phyloP scores from a whole-genome alignment of 768 basidiomycete genomes.

The Mycena amicta region DNA sequence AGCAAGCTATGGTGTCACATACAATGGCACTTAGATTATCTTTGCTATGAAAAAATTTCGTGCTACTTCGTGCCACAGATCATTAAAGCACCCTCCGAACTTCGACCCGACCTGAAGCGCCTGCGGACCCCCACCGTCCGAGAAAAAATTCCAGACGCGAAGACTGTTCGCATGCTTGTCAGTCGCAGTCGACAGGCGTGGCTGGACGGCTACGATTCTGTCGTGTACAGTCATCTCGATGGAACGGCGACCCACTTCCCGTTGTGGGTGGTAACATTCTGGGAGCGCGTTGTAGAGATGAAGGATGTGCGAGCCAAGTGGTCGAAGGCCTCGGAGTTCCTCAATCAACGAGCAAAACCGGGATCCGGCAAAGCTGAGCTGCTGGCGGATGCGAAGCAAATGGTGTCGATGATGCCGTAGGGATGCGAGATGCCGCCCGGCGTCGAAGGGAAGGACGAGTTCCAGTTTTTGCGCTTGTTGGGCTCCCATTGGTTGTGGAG shows the following conservation, averaged over 20 bases:
- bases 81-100: too few species aligned
- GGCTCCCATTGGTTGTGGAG: conserved; percentile 4
- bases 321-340: background rate
- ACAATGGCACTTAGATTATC: too few species aligned
- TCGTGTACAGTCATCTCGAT: conserved; percentile 6
- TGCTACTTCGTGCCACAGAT: too few species aligned
- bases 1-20: too few species aligned
- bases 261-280: conserved; percentile 8
- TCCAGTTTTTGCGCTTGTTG: conserved; percentile 2
- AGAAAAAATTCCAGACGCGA: background rate
- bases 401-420: conserved; percentile 5
- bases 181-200: background rate
- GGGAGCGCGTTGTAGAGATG: background rate
- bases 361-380: background rate
- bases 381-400: background rate
- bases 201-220: conserved; percentile 4
- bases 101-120: too few species aligned
- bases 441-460: background rate
- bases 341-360: background rate
- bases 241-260: conserved; percentile 8
- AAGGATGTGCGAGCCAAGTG: conserved; percentile 1
- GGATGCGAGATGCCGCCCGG: conserved; percentile 1
- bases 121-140: too few species aligned
- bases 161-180: background rate
- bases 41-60: too few species aligned